Conservation (phyloP, 371 early-diverging fungal genomes). For the Mucor piriformis region DNA sequence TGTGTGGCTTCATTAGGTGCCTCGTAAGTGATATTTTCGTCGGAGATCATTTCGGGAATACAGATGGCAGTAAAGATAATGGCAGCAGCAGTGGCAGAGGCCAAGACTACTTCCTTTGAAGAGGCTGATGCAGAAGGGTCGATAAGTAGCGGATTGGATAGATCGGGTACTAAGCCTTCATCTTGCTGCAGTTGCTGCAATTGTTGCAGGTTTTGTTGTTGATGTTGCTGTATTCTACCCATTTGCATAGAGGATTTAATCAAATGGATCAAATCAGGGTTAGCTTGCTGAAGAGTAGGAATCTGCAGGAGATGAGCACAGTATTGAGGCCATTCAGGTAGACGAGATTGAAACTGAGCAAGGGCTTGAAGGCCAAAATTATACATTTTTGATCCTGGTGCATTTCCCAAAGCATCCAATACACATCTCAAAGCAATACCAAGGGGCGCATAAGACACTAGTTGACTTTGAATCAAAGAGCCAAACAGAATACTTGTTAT, state of each 20-base stretch:
- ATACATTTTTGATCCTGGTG: constrained; percentile 82
- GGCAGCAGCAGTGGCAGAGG: constrained; percentile 23
- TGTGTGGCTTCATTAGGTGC: constrained; percentile 75
- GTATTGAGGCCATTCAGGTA: constrained; percentile 91
- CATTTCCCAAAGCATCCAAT: constrained; percentile 81
- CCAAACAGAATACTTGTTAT: constrained; percentile 92
- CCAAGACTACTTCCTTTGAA: neutral
- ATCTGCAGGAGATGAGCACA: constrained; percentile 82
- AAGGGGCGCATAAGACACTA: constrained; percentile 75
- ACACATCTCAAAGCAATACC: constrained; percentile 85
- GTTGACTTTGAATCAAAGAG: constrained; percentile 80
- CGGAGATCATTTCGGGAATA: constrained; percentile 30
- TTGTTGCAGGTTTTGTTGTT: constrained; percentile 6
- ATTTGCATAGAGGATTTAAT: constrained; percentile 47
- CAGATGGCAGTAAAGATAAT: constrained; percentile 67
- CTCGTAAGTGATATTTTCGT: constrained; percentile 46
- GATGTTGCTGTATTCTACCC: constrained; percentile 19
- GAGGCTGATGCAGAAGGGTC: neutral
- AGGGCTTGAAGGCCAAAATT: constrained; percentile 90
- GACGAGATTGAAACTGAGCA: constrained; percentile 77
- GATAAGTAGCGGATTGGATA: constrained; percentile 1
- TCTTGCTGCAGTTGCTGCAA: constrained; percentile 1
- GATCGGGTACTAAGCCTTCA: constrained; percentile 8
- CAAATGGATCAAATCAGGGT: constrained; percentile 75
- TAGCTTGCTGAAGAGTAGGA: constrained; percentile 72